Evolutionary conservation across 2,329 filamentous ascomycete genomes (phyloP).

Genomic region (Fusarium palustre): DNA sequence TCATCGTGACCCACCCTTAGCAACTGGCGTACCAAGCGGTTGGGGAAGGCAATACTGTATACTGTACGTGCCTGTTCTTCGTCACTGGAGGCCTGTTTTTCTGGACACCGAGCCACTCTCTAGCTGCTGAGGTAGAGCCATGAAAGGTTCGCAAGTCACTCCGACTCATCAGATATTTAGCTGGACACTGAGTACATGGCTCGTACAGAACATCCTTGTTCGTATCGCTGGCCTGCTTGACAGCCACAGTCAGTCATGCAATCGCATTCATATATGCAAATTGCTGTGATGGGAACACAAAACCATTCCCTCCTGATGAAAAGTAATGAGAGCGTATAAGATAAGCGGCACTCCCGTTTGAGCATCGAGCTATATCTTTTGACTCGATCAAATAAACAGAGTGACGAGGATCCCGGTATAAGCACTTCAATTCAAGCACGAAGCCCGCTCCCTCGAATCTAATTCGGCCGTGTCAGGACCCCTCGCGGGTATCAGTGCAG

Average conservation of each 20-base stretch:
- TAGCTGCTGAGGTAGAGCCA: constrained; percentile 36
- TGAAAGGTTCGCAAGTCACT: constrained; percentile 31
- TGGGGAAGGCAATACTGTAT: constrained; percentile 25
- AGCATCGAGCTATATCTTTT: not conserved
- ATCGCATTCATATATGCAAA: constrained; percentile 26
- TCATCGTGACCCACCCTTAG: constrained; percentile 34
- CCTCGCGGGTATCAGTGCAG: constrained; percentile 27
- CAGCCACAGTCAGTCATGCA: constrained; percentile 26
- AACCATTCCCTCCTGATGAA: constrained; percentile 10
- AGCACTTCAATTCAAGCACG: not conserved
- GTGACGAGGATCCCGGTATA: not conserved
- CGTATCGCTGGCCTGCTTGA: constrained; percentile 29
- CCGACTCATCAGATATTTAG: constrained; percentile 12
- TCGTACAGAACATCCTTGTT: constrained; percentile 36
- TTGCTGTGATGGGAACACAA: constrained; percentile 32
- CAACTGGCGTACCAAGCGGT: constrained; percentile 30
- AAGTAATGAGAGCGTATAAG: constrained; percentile 39
- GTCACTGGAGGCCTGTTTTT: constrained; percentile 17
- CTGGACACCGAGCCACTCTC: constrained; percentile 13
- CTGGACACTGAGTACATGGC: constrained; percentile 29
- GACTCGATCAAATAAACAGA: not conserved
- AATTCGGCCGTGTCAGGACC: constrained; percentile 15
- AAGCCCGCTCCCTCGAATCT: not conserved
- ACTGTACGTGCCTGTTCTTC: not conserved
- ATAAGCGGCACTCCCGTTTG: constrained; percentile 37